Conservation (phyloP, 345 rosid species). For the Heritiera fomes region DNA sequence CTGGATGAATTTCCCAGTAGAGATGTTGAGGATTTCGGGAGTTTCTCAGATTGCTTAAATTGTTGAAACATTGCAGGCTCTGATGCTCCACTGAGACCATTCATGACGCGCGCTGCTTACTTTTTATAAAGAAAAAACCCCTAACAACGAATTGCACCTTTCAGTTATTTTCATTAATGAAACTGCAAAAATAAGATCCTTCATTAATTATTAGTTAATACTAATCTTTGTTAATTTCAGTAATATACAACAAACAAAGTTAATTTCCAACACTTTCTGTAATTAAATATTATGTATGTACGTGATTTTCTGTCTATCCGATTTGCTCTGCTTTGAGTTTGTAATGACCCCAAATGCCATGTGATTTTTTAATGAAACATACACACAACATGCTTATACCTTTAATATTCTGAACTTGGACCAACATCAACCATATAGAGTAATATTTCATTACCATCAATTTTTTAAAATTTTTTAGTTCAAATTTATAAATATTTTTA, state of each 20-base stretch:
- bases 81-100: not conserved
- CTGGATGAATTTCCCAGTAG: not conserved
- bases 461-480: not conserved
- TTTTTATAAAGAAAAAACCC: not conserved
- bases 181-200: not conserved
- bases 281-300: not conserved
- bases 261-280: not conserved
- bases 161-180: slow-evolving; percentile 1
- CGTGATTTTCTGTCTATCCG: not conserved
- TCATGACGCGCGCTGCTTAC: not conserved
- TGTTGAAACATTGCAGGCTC: slow-evolving; percentile 19
- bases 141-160: not conserved
- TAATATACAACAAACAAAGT: not conserved
- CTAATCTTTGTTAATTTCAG: too few relatives aligned
- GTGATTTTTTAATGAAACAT: slow-evolving; percentile 20
- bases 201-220: not conserved
- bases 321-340: slow-evolving; percentile 5
- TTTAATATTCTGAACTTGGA: not conserved
- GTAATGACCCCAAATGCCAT: not conserved
- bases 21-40: not conserved
- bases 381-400: not conserved
- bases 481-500: not conserved
- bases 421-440: not conserved
- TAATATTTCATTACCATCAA: not conserved
- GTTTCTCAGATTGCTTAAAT: not conserved